phyloP scores from a whole-genome alignment of 2,329 filamentous ascomycete genomes.

The Polytolypa hystricis region DNA sequence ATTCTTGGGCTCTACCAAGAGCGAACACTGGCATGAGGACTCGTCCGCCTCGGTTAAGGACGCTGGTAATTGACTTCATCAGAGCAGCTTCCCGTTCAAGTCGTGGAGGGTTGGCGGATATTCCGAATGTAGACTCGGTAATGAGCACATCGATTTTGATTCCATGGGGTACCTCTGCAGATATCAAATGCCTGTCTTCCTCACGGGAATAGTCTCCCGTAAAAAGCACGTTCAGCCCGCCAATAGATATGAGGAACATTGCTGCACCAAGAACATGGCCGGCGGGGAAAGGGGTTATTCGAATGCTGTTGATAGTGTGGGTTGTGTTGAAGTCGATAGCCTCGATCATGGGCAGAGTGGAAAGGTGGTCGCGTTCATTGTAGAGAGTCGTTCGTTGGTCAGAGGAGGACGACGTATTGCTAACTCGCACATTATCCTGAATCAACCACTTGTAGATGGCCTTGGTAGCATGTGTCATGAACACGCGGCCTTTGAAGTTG shows the following conservation, averaged over 20 bases:
- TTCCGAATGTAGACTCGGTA: slow-evolving; percentile 94
- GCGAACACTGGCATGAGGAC: slow-evolving; percentile 94
- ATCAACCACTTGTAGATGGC: slow-evolving; percentile 99
- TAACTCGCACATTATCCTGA: slow-evolving; percentile 88
- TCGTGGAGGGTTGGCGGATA: slow-evolving; percentile 83
- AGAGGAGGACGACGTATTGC: slow-evolving; percentile 53
- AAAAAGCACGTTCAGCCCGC: slow-evolving; percentile 91
- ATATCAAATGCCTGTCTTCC: slow-evolving; percentile 89
- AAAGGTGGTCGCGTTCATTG: slow-evolving; percentile 88
- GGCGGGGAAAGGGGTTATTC: slow-evolving; percentile 92
- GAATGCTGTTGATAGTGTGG: slow-evolving; percentile 90
- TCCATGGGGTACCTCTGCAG: slow-evolving; percentile 76
- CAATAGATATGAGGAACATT: slow-evolving; percentile 97
- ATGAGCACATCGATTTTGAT: slow-evolving; percentile 94
- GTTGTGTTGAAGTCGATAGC: slow-evolving; percentile 98
- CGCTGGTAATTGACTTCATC: slow-evolving; percentile 88
- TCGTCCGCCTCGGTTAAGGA: slow-evolving; percentile 82
- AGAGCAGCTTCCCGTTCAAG: slow-evolving; percentile 83
- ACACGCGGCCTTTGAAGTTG: slow-evolving; percentile 90
- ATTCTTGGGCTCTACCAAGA: slow-evolving; percentile 82
- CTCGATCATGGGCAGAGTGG: slow-evolving; percentile 87
- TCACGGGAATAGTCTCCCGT: slow-evolving; percentile 96
- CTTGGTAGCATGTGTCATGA: slow-evolving; percentile 99
- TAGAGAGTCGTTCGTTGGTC: slow-evolving; percentile 62
- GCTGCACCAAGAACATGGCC: slow-evolving; percentile 96